Conservation (phyloP, 106 monocot species). For the Allium fistulosum region DNA sequence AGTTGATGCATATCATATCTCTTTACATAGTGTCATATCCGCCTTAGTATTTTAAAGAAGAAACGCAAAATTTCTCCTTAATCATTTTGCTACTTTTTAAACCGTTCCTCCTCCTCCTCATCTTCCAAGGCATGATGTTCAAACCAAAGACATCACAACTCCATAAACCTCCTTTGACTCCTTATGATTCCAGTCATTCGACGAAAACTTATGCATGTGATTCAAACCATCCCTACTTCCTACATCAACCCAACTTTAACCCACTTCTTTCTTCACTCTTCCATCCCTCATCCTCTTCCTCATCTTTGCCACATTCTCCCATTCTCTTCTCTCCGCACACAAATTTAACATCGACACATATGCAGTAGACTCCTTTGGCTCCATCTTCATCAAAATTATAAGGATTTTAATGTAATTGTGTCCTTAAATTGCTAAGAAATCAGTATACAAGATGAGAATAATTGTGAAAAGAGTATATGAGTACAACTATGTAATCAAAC, state of each 20-base stretch:
- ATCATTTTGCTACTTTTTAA: neutral
- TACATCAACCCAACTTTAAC: slow-evolving; percentile 89
- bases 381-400: slow-evolving; percentile 33
- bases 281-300: slow-evolving; percentile 65
- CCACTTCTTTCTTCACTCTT: slow-evolving; percentile 76
- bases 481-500: too few relatives aligned
- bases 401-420: too few relatives aligned
- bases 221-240: slow-evolving; percentile 3
- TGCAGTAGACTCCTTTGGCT: slow-evolving; percentile 57
- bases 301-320: slow-evolving; percentile 69
- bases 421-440: too few relatives aligned
- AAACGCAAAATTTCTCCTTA: too few relatives aligned
- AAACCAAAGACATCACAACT: slow-evolving; percentile 33
- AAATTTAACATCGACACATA: slow-evolving; percentile 82
- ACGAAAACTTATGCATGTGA: slow-evolving; percentile 64
- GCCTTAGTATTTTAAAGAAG: too few relatives aligned
- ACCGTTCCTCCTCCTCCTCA: neutral
- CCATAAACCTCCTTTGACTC: slow-evolving; percentile 41
- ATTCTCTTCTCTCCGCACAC: slow-evolving; percentile 68
- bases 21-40: too few relatives aligned
- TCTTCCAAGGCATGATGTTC: slow-evolving; percentile 35
- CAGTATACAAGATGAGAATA: too few relatives aligned
- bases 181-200: slow-evolving; percentile 61
- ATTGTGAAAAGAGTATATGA: too few relatives aligned
- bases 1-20: too few relatives aligned